Evolutionary conservation across 768 basidiomycete genomes (phyloP).

Genomic region (Myochromella boudieri): DNA sequence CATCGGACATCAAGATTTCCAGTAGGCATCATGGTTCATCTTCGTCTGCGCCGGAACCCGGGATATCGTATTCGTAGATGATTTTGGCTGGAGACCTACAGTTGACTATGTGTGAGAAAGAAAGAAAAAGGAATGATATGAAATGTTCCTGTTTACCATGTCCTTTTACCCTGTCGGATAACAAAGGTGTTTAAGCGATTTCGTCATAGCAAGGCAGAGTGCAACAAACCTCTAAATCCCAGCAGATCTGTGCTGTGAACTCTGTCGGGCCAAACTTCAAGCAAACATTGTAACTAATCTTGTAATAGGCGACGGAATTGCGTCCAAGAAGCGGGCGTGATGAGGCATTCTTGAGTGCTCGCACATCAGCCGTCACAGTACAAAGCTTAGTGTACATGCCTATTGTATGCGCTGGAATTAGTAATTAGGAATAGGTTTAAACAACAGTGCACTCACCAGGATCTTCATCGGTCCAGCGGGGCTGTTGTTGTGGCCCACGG

Average conservation of each 20-base stretch:
- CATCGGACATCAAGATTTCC: too few relatives aligned
- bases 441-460: conserved; percentile 12
- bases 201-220: background rate
- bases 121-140: background rate
- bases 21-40: too few relatives aligned
- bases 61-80: conserved; percentile 15
- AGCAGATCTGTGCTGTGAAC: conserved; percentile 49
- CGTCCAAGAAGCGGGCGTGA: background rate
- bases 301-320: conserved; percentile 22
- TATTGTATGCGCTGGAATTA: background rate
- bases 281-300: conserved; percentile 37
- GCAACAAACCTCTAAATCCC: conserved; percentile 46
- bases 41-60: too few relatives aligned
- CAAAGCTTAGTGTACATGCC: conserved; percentile 19
- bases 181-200: background rate
- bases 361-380: conserved; percentile 15
- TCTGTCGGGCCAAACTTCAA: conserved; percentile 55
- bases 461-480: conserved; percentile 25
- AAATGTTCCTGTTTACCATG: conserved; percentile 30
- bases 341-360: background rate
- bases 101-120: background rate
- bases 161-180: conserved; percentile 32
- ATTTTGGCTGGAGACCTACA: conserved; percentile 11
- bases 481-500: conserved; percentile 15
- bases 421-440: too few relatives aligned